Evolutionary conservation across 2,329 filamentous ascomycete species (phyloP).

Genomic region (Cucurbitaria berberidis): DNA sequence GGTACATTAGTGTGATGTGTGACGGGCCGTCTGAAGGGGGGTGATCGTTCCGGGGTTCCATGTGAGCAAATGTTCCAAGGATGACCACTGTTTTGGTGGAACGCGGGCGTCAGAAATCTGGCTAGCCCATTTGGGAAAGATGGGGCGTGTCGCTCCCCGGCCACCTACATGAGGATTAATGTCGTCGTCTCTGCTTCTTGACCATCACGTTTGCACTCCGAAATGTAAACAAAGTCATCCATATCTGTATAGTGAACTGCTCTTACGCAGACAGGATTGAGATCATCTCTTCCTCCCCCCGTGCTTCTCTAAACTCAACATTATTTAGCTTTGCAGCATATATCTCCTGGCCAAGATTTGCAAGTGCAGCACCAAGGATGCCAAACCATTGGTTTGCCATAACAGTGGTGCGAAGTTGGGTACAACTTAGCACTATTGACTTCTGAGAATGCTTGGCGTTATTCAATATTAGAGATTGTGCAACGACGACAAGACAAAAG

Average conservation of each 20-base stretch:
- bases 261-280: too few species aligned
- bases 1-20: constrained; percentile 28
- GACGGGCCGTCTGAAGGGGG: constrained; percentile 24
- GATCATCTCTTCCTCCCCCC: too few species aligned
- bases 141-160: too few species aligned
- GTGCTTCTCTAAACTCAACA: too few species aligned
- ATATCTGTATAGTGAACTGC: too few species aligned
- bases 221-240: too few species aligned
- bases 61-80: constrained; percentile 21
- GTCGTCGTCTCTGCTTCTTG: too few species aligned
- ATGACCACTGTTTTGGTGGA: constrained; percentile 11
- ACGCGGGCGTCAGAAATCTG: background rate
- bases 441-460: background rate
- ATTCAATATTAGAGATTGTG: background rate
- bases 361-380: background rate
- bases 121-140: background rate
- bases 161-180: too few species aligned
- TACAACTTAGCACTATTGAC: background rate
- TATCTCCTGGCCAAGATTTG: background rate
- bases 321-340: too few species aligned
- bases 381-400: background rate
- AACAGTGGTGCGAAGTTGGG: background rate
- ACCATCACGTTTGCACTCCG: too few species aligned
- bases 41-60: constrained; percentile 17
- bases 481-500: background rate